Base-by-base conservation (phyloP, 768 basidiomycete genomes). In the Lactarius pseudohatsudake region DNA sequence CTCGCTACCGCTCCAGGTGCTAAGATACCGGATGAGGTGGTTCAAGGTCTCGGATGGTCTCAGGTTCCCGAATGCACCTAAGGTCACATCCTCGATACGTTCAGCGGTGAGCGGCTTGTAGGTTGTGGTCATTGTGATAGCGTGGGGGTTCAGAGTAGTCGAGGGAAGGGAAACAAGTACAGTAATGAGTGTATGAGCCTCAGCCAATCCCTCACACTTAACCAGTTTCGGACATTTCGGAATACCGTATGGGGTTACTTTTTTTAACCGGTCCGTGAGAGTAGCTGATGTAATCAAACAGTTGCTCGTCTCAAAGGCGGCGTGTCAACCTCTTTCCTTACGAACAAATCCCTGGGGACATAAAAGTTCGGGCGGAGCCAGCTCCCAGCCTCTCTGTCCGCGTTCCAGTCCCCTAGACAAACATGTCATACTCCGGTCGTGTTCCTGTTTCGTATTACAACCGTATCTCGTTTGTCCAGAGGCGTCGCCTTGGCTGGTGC, bases 1-100 rank as follows among this genome's bases (percentile, higher is more conserved):
- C 92, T 94, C 92, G 84, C 85, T 91, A 32, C 92, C 92, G 74
- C 86, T 88, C 90, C 90, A 93, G 72, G 91, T 91, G 63, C 88
- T 86, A 61, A 94, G 79, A 73, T 86, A 92, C 72, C 90, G 81
- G 45, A 91, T 81, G 10, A 91, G 79, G 75, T 92, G 91, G 72
- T 92, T 82, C 54, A 94, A 75, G 6, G 82, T 85, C 68, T 86
- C 80, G 8, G 88, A 89, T 1, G 85, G 81, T 30, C 84, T 83
- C 11, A 90, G 76, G 38, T 74, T 74, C 34, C 83, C 76, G 73
- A 91, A 91, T 22, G 80, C 80, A 0, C 91, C 92, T 6, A 93
- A 76, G 26, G 88, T 80, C 8, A 77, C 56, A 75, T 92, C 89
- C 66, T 83, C 86, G n/a, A 90, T 69, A 45, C 81, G 82, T 16